Evolutionary conservation across 805 yeast genomes (phyloP), one percentile per base, ranked within the genome.

Genomic region (Candida sanyiensis): DNA sequence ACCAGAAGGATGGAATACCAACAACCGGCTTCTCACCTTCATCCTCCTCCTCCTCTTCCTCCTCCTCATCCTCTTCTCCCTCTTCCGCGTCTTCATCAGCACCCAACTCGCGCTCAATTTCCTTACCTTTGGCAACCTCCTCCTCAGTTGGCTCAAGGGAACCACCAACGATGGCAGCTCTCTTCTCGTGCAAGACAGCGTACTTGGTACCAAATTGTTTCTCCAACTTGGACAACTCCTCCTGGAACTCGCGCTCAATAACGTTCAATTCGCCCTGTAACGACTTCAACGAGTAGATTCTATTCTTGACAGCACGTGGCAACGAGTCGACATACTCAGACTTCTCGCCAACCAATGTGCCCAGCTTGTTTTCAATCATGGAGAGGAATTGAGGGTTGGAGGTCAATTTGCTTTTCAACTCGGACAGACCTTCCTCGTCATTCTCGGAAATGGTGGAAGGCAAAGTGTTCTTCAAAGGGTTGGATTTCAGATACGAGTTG

Each of bases 1-100:
- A 72, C 98, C 98, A 93, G 71, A 93, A 93, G 35, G 83, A 79
- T 42, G 98, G 97, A 50, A 93, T 76, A 47, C 98, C 98, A 45
- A 69, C 70, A 35, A 69, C 63, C 16, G 62, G 67, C 22, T 61
- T 69, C 1, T 56, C 58, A 23, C 63, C 73, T n/a, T 62, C 72
- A 13, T 64, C 73, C 5, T 61, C 73, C 9, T 63, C 72, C 2
- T 61, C 71, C 5, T 61, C 69, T 15, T 63, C 72, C 19, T 58
- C 67, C 15, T 61, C 65, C 8, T 59, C 67, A 4, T 63, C 71
- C 9, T 59, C 69, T 7, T 62, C 69, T 31, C 65, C 74, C 5
- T 63, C 72, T 4, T 59, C 64, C 11, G 63, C 67, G 0, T 61
- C 69, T 6, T 52, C 62, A 16, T 63, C 72, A 27, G 69, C 73